Base-by-base conservation (phyloP, 768 basidiomycete species). In the Tylopilus cervinicoccineus region DNA sequence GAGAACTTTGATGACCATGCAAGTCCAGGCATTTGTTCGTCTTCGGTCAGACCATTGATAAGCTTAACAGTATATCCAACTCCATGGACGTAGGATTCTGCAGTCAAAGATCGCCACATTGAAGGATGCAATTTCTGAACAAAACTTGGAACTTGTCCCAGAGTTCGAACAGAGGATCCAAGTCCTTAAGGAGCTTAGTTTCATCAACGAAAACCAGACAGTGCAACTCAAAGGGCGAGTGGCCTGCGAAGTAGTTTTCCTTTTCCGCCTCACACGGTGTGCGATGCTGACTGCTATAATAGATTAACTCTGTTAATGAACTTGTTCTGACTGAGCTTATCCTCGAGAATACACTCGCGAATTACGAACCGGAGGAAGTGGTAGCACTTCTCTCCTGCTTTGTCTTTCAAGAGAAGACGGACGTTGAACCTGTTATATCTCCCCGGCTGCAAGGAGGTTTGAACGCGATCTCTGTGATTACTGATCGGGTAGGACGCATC, bases 291-390 rank as follows among this genome's bases (percentile, higher is more conserved):
- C 29, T 5, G 6, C 48, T 47, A 36, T 37, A 11, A 48, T 59
- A 97, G 94, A 98, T 99, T 64, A 99, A 99, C 65, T 97, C 95
- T 7, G 91, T 88, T n/a, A 92, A 91, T 53, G 96, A 98, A 60
- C 87, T 99, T 22, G 81, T 99, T 40, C 74, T 98, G 39, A 99
- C 96, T 0, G 96, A 99, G 61, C 80, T 99, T 43, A 95, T 99
- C 47, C 77, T 98, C 43, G 96, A 99, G 62, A 99, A 99, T 62
- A 88, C 89, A 0, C 74, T 98, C 24, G 91, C 92, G 6, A 72
- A 74, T 13, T 98, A 90, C 64, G 93, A 93, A 38, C 91, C 96
- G 0, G 92, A 93, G 66, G 96, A 98, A 70, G 92, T 95, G 43
- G 96, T 95, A 33, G 94, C 96, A 2, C 76, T 99, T 23, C 77